phyloP scores from a whole-genome alignment of 805 yeast genomes.

The Candida methanosorbosa region DNA sequence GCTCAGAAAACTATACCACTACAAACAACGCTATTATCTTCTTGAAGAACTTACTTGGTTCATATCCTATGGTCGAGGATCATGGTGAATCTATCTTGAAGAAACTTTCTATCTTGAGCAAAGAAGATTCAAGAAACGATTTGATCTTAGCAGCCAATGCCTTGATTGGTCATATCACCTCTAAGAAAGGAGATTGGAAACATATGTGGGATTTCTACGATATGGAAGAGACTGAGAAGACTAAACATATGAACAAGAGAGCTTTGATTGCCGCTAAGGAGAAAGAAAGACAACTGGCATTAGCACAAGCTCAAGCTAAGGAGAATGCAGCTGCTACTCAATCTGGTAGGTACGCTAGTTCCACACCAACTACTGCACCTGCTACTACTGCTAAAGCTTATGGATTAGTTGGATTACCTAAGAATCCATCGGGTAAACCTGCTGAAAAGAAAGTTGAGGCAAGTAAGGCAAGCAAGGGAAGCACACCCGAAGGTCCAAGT shows the following conservation, averaged over 20 bases:
- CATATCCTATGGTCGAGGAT: conserved; percentile 60
- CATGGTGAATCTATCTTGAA: conserved; percentile 49
- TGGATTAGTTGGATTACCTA: conserved; percentile 20
- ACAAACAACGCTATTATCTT: conserved; percentile 74
- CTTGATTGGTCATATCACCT: conserved; percentile 53
- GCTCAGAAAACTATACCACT: conserved; percentile 59
- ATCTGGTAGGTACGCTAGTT: too few relatives aligned
- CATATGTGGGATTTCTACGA: conserved; percentile 50
- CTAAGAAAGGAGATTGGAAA: conserved; percentile 43
- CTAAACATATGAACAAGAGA: conserved; percentile 15
- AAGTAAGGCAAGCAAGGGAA: not conserved
- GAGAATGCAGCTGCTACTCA: conserved; percentile 1
- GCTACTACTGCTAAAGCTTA: conserved; percentile 14
- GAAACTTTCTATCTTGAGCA: conserved; percentile 38
- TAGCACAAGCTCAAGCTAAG: conserved; percentile 5
- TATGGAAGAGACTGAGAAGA: conserved; percentile 35
- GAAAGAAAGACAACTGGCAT: conserved; percentile 8
- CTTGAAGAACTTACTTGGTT: conserved; percentile 49
- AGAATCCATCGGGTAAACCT: conserved; percentile 6
- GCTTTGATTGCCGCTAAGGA: conserved; percentile 11
- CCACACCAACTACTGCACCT: not conserved
- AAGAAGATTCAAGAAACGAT: conserved; percentile 65
- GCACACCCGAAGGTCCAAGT: not conserved
- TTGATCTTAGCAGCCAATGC: conserved; percentile 71
- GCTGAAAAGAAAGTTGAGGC: not conserved